These are phyloP conservation scores for Syzygium malaccense DNA, from an alignment of 441 rosid genomes.

Conservation along the genomic window DNA sequence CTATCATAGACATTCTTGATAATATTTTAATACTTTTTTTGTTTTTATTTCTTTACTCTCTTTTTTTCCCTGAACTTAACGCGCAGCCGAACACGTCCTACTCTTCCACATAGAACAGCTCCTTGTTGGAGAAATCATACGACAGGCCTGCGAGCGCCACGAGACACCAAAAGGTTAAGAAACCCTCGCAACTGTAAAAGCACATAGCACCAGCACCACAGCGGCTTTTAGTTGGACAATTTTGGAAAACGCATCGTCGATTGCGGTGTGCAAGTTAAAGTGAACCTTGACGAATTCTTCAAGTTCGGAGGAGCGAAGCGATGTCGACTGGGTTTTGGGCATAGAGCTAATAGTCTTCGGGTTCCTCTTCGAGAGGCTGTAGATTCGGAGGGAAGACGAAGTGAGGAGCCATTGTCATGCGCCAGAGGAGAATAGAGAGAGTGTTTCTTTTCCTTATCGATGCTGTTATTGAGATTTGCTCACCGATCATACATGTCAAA, in stretches of 20 bases:
- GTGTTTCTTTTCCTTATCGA: not conserved
- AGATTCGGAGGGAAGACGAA: constrained; percentile 67
- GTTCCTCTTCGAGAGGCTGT: constrained; percentile 56
- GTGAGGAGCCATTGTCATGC: constrained; percentile 51
- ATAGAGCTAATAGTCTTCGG: constrained; percentile 40
- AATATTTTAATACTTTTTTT: no score
- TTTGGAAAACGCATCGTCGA: not conserved
- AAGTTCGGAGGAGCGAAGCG: constrained; percentile 50
- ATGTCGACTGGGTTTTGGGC: constrained; percentile 48
- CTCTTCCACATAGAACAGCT: constrained; percentile 81
- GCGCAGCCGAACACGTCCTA: constrained; percentile 81
- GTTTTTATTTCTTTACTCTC: no score
- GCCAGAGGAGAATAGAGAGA: not conserved
- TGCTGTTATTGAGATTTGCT: not conserved
- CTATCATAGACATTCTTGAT: no score
- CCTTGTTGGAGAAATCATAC: constrained; percentile 86
- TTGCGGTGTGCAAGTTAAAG: not conserved
- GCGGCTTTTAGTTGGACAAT: not conserved
- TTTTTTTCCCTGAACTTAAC: no score
- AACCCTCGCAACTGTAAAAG: not conserved
- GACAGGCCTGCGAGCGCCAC: constrained; percentile 47
- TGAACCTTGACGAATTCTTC: constrained; percentile 92
- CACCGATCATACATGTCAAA: not conserved
- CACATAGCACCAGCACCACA: not conserved
- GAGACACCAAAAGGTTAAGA: not conserved